Base-by-base conservation (phyloP, 2,329 filamentous ascomycete species). In the Paraphoma chrysanthemicola region DNA sequence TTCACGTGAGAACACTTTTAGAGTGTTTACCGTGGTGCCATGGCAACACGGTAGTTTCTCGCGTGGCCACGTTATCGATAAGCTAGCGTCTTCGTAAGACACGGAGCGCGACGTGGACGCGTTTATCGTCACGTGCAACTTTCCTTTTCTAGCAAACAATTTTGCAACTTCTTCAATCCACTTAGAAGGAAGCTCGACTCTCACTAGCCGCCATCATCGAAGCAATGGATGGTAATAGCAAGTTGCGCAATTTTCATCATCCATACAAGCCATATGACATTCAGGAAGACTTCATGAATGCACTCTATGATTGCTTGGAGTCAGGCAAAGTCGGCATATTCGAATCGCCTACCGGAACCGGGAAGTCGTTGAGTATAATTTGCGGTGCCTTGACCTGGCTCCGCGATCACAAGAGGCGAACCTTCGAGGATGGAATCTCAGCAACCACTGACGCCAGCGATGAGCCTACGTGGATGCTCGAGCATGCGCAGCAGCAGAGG, bases 341-440 rank as follows among this genome's bases (percentile, higher is more conserved):
- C 44, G 93, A 97, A 73, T 96, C 92, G 44, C 93, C 93, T n/a
- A 97, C 93, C 42, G 93, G 93, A 75, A 90, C 87, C 83, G 93
- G 93, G 44, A 97, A 97, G 83, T 97, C 93, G 1, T 78, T 97
- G 44, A 97, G 93, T 63, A 82, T 97, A 29, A 95, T 97, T 60
- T 97, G 93, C 72, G 90, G 90, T 41, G 89, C 93, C 6, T 77
- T 97, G 68, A 96, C 93, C 2, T 97, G 93, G 93, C 82, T 97
- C n/a, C 88, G 93, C 46, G 86, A 91, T 54, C 86, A 93, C 77
- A 94, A 96, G 74, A 81, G 87, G 77, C 73, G 81, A 69, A 65
- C 74, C 58, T 77, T 89, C 81, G 76, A 90, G 81, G 75, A 83
- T 71, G 62, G 83, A 68, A 44, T 84, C 81, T 54, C 81, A 74